Evolutionary conservation across 208 protist species (phyloP), one percentile per base, ranked within the genome.

Genomic region (Wallacemonas sp.): DNA sequence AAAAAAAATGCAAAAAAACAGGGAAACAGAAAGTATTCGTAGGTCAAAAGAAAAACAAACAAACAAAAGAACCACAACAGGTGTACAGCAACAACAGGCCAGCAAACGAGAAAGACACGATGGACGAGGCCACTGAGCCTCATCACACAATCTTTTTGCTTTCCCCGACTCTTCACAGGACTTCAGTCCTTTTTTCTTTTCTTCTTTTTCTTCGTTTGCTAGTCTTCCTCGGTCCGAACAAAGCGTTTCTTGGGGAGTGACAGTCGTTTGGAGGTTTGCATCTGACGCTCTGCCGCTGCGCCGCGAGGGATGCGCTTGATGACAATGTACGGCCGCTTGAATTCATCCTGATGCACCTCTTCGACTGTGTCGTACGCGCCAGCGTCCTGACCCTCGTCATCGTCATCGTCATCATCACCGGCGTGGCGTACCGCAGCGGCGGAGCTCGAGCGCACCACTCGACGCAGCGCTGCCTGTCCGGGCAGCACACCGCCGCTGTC

Each of bases 261-360:
- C 4, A 93, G 77, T 8, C 87, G 74, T 48, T 86, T 69, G 38
- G 84, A 59, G 5, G 79, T 55, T n/a, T 45, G 25, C 20, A 74
- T 67, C 70, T 91, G 85, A 33, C 79, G 77, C 52, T 57, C 59
- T 14, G 81, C 84, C 4, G 73, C 83, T 25, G 68, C 77, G 2
- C 83, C 76, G 36, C 29, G 57, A 8, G 77, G 89, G 20, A 94
- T 68, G 7, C 79, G 72, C 2, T 80, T 81, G 2, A 92, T 77
- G 8, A 91, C 57, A 29, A 94, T 49, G 77, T 94, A 94, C 63
- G 89, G 89, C 28, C 79, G 70, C 31, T 69, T 55, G 45, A 84
- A 55, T 41, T 94, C 89, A 69, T 94, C 89, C 4, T 92, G 59
- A 23, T 81, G 75, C 8, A 94, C 70, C 66, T 94, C 85, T 65